Base-by-base conservation (phyloP, 202 grass and related monocot species). In the Elaeis oleifera region DNA sequence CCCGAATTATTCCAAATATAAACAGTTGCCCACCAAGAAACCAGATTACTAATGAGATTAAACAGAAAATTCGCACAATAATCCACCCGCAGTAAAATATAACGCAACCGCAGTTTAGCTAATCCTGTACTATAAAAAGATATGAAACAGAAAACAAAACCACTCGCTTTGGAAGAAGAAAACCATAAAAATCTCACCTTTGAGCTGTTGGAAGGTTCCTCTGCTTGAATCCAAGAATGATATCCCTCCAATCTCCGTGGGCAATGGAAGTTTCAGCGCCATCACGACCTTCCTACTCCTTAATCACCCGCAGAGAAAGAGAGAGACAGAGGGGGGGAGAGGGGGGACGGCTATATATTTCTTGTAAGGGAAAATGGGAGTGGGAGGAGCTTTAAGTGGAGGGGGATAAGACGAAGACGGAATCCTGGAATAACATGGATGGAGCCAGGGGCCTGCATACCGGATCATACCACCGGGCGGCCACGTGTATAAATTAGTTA, bases 241-340 rank as follows among this genome's bases (percentile, higher is more conserved):
- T 53, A 76, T 67, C 0, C 69, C 60, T 19, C 81, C 72, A 21
- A 86, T 66, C 68, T 97, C 87, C 9, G 79, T 81, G 17, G 75
- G 24, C 66, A 81, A 71, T 51, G 87, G 81, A 8, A 73, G 29
- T 57, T 83, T 86, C 27, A 97, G 84, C 26, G 84, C 73, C 91
- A 96, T 96, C 61, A 51, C 25, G 25, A 0, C 3, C 24, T 5
- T 16, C 28, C 68, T 28, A 57, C 51, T 59, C 28, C 24, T 24
- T 26, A 14, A 23, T 57, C 27, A 50, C 9, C 3, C 44, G 17
- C 23, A 55, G 39, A 29, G 25, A 63, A 27, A 54, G 14, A 25
- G 49, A 6, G 17, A 36, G 32, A 5, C 19, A 54, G 59, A 5
- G 73, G 9, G 3, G 54, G 53, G 39, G 21, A 52, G 14, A 3